Conservation (phyloP, 2,329 filamentous ascomycete species). For the Fusarium cyanostomum region DNA sequence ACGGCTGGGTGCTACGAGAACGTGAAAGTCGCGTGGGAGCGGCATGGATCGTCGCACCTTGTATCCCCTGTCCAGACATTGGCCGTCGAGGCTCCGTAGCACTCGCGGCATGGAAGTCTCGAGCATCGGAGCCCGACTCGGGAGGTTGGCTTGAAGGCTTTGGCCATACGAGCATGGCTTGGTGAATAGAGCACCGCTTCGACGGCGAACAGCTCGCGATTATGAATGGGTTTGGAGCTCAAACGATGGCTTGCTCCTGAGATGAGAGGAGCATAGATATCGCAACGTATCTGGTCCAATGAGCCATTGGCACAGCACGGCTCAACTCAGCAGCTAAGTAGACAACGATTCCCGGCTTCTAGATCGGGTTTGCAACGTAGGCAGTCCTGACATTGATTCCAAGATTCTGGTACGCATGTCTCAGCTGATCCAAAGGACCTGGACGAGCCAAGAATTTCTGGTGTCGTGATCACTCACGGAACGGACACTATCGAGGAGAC, state of each 20-base stretch:
- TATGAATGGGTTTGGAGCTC: no score
- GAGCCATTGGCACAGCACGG: background rate
- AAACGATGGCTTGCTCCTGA: no score
- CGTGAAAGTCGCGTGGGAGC: conserved; percentile 9
- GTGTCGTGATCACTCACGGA: conserved; percentile 68
- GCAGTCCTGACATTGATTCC: conserved; percentile 55
- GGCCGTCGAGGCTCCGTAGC: background rate
- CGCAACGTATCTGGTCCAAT: background rate
- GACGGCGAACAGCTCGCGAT: no score
- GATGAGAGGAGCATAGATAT: background rate
- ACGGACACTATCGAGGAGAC: conserved; percentile 71
- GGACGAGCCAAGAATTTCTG: conserved; percentile 50
- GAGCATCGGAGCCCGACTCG: background rate
- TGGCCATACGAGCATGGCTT: no score
- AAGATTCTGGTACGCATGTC: conserved; percentile 57
- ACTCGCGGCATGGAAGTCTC: background rate
- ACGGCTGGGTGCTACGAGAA: background rate
- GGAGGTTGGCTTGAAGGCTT: background rate
- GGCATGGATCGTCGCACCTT: background rate
- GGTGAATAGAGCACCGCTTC: no score
- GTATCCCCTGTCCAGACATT: background rate
- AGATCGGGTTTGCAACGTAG: conserved; percentile 59
- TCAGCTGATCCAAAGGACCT: conserved; percentile 57
- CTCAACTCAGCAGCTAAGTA: background rate
- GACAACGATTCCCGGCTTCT: conserved; percentile 61